Evolutionary conservation across 2,329 filamentous ascomycete species (phyloP).

Genomic region (Phoma sp.): DNA sequence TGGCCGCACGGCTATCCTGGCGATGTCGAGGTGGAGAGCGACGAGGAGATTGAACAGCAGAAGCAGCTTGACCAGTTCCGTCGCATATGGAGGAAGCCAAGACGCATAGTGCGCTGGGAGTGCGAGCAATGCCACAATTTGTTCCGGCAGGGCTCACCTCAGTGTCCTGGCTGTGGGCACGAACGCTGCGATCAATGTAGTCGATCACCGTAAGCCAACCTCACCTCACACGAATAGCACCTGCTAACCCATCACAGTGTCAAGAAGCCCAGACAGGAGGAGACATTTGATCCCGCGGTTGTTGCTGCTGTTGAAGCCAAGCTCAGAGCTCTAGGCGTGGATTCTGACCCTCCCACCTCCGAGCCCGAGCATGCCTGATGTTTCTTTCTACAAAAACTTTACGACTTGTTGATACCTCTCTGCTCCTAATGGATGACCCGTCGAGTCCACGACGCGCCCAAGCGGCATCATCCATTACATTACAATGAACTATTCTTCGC

Average conservation of each 20-base stretch:
- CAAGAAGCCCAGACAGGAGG: conserved; percentile 62
- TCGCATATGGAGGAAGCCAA: conserved; percentile 55
- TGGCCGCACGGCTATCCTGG: conserved; percentile 75
- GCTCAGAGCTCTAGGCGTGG: conserved; percentile 49
- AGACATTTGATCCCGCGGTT: conserved; percentile 67
- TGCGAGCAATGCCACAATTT: conserved; percentile 70
- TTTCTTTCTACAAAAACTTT: neutral
- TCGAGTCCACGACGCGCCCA: neutral
- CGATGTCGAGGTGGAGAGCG: conserved; percentile 57
- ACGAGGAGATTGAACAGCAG: conserved; percentile 36
- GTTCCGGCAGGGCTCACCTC: conserved; percentile 62
- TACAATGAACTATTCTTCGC: conserved; percentile 4
- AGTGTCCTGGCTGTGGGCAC: conserved; percentile 68
- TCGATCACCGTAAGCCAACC: conserved; percentile 56
- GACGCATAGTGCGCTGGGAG: conserved; percentile 54
- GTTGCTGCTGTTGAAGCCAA: conserved; percentile 65
- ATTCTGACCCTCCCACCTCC: conserved; percentile 31
- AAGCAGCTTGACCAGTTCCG: conserved; percentile 37
- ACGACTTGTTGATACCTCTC: conserved; percentile 1
- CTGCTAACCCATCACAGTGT: conserved; percentile 50
- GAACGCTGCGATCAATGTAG: conserved; percentile 67
- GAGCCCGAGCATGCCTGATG: conserved; percentile 24
- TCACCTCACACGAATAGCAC: neutral
- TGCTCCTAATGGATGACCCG: neutral
- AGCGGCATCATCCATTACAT: neutral